These are phyloP conservation scores for Metarhizium sp. DNA, from an alignment of 2,329 filamentous ascomycete genomes.

Conservation along the genomic window DNA sequence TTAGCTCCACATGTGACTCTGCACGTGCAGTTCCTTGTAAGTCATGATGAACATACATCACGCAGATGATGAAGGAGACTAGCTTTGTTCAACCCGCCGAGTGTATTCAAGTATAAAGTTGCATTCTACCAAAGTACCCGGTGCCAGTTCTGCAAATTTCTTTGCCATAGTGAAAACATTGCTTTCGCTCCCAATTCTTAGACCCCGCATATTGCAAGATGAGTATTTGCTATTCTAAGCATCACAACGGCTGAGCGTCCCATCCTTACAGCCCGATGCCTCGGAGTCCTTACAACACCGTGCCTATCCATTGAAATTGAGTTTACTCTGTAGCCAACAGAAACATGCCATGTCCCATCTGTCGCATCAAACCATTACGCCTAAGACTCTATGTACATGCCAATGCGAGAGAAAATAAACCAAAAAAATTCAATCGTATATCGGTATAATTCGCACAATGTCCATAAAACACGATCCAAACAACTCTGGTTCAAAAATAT, in stretches of 20 bases:
- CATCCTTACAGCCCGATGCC: not conserved
- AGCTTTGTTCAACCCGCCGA: not conserved
- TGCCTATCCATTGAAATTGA: not conserved
- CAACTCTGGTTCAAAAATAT: not conserved
- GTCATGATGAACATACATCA: not conserved
- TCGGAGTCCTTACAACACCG: not conserved
- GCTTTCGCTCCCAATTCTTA: not conserved
- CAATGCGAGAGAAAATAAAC: not conserved
- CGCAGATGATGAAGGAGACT: no score
- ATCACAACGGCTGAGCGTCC: not conserved
- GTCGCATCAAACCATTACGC: not conserved
- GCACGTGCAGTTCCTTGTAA: conserved; percentile 10
- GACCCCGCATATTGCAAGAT: not conserved
- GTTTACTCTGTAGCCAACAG: not conserved
- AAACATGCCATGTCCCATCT: not conserved
- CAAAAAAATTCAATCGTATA: not conserved
- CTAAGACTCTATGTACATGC: conserved; percentile 6
- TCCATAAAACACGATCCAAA: not conserved
- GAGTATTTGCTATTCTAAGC: not conserved
- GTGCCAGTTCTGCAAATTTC: no score
- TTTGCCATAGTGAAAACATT: not conserved
- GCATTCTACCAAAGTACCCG: not conserved
- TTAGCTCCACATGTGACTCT: conserved; percentile 13
- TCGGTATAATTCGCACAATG: not conserved
- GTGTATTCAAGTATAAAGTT: not conserved